These are phyloP conservation scores for Kodamaea anthophila DNA, from an alignment of 1,139 yeast genomes.

Conservation along the genomic window DNA sequence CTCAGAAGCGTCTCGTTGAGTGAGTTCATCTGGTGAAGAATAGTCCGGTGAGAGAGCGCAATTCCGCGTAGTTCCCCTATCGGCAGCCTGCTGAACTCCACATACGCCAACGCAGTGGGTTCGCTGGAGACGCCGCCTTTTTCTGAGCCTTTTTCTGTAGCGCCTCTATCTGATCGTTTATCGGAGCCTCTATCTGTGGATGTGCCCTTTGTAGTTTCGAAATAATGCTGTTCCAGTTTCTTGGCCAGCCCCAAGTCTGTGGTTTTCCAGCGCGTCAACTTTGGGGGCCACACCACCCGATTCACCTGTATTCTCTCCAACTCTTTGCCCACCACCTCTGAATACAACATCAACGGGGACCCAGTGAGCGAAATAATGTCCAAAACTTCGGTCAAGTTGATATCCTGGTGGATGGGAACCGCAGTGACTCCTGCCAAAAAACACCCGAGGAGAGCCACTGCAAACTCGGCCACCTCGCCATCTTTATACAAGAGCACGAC, in stretches of 20 bases:
- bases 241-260: slow-evolving; percentile 76
- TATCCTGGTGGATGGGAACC: slow-evolving; percentile 80
- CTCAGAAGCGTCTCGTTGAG: slow-evolving; percentile 64
- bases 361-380: slow-evolving; percentile 71
- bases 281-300: slow-evolving; percentile 38
- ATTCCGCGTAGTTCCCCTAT: slow-evolving; percentile 91
- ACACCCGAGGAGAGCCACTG: slow-evolving; percentile 84
- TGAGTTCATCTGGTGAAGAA: slow-evolving; percentile 82
- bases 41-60: slow-evolving; percentile 82
- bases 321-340: slow-evolving; percentile 70
- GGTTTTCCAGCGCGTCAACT: slow-evolving; percentile 70
- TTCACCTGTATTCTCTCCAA: slow-evolving; percentile 47
- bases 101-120: slow-evolving; percentile 59
- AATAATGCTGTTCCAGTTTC: slow-evolving; percentile 30
- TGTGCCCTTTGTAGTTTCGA: slow-evolving; percentile 14
- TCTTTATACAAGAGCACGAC: slow-evolving; percentile 81
- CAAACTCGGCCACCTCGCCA: slow-evolving; percentile 78
- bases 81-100: slow-evolving; percentile 87
- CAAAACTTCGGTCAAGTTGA: slow-evolving; percentile 58
- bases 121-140: no score
- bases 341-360: slow-evolving; percentile 71
- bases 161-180: no score
- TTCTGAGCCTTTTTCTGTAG: no score
- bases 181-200: no score
- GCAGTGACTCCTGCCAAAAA: slow-evolving; percentile 93